Evolutionary conservation across 2,329 filamentous ascomycete species (phyloP), one percentile per base, ranked within the genome.

Genomic region (Diaporthe batatas): DNA sequence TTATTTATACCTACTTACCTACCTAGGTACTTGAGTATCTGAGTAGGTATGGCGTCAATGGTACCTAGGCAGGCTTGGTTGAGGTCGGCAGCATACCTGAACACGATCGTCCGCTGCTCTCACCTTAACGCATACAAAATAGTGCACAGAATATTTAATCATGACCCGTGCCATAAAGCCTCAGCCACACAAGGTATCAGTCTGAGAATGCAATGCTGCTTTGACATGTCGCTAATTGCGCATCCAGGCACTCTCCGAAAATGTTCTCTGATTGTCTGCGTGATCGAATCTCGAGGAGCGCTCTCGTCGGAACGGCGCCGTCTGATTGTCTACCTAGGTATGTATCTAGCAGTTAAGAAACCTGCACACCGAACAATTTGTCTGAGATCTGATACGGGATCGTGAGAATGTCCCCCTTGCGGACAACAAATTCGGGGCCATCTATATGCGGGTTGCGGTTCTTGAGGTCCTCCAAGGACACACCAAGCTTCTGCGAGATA

Each of bases 381-480:
- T 65, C 42, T 21, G 62, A 36, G 14, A 10, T 16, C 29, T 65
- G 34, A 29, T 11, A 65, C 3, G 62, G 62, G 21, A 65, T 32
- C 25, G 44, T 25, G 44, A 65, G 62, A 32, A 65, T 25, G 3
- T 51, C 62, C 6, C 44, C 62, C 62, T 18, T 65, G 21, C 12
- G 44, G 3, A 51, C 62, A 5, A 65, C 62, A 12, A 65, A 65
- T 6, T 51, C 62, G 2, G 62, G 62, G 3, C 62, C 62, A 12
- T 23, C 21, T 29, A 65, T 25, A 3, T 65, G 44, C 32, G 29
- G 62, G 62, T 65, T 65, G 62, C 44, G 62, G n/a, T n/a, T 29
- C 44, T 51, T 65, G 44, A 65, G 29, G 12, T 36, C 62, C 11
- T 65, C 29, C 44, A 65, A 32, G 21, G 62, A 65, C 18, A 65